Evolutionary conservation across 768 basidiomycete species (phyloP), one percentile per base, ranked within the genome.

Genomic region (Panaeolus cyanescens): DNA sequence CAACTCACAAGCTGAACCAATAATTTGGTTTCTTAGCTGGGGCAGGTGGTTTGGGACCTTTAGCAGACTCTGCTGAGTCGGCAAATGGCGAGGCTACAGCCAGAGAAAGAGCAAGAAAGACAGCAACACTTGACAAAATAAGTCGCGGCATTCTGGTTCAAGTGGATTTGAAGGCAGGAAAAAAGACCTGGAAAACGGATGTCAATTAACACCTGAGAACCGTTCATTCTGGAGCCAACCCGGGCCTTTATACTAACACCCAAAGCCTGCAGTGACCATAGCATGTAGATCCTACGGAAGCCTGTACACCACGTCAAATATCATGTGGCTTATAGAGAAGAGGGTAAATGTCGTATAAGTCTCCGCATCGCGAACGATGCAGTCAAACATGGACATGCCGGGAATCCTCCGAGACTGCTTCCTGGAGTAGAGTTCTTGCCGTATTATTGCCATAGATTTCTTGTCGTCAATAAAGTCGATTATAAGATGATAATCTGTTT

Each of bases 1-100:
- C 1, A 37, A 15, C 81, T 59, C 64, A 85, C 83, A 85, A 86
- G 70, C 81, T 82, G 67, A 86, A 87, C 85, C 85, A 86, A 68
- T 34, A 57, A 25, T 57, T 57, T 36, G 54, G 31, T 32, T 32
- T 55, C 34, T 45, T 31, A 30, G 20, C 39, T n/a, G 42, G 58
- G 8, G 19, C 36, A 28, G 36, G 54, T 20, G 54, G 32, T 55
- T 55, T 32, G 15, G 32, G 17, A 9, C 30, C 28, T 22, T 30
- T 2, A 15, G 19, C 33, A 31, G 15, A 19, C 30, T 39, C 40
- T 15, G 28, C 30, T 20, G 40, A 32, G 28, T 31, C 25, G 20
- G 34, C 15, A 37, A 31, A 36, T 9, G 22, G 12, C 13, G 54
- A 58, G 28, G 34, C 34, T 25, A 42, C 39, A 33, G 39, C 15